Base-by-base conservation (phyloP, 202 grass and related monocot species). In the Eragrostis tef region DNA sequence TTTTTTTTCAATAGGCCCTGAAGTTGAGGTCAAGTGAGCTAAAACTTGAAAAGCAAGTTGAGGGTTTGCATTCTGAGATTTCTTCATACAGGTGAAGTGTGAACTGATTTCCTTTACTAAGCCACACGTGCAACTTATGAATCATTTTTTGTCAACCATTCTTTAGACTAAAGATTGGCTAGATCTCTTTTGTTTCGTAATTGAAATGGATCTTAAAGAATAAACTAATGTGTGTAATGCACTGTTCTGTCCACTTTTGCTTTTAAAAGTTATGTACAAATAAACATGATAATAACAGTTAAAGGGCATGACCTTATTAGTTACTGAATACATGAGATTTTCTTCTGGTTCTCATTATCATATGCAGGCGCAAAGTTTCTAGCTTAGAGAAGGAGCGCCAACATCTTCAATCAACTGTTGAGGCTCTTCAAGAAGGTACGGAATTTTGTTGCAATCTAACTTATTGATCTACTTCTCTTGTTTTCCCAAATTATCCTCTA, bases 21-120 rank as follows among this genome's bases (percentile, higher is more conserved):
- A 99, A 88, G 84, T 76, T 99, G 85, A 96, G 97, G 78, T 99
- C 97, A 82, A 96, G 88, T 84, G 97, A 99, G 67, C 80, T 99
- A 67, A 93, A 94, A 78, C 90, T 99, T 70, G 93, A 93, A 87
- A 99, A 96, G 80, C 87, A 94, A 92, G 80, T 90, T 50, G 89
- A 94, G 69, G 69, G 82, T 72, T 85, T 92, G 81, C 87, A 88
- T 79, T 96, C 97, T 69, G 91, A 96, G 79, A 86, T 99, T 77
- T 89, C 83, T 88, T 88, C 89, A 36, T 93, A 86, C 89, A 96
- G 85, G 97, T 99, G 77, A n/a, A n/a, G n/a, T n/a, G n/a, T n/a
- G n/a, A 71, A 60, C 54, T 51, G 39, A 83, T 67, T 78, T 53
- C 7, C 53, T 54, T 50, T 73, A 24, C 50, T 82, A 79, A 82